phyloP scores from a whole-genome alignment of 2,329 filamentous ascomycete genomes.

The Cercospora sojina region DNA sequence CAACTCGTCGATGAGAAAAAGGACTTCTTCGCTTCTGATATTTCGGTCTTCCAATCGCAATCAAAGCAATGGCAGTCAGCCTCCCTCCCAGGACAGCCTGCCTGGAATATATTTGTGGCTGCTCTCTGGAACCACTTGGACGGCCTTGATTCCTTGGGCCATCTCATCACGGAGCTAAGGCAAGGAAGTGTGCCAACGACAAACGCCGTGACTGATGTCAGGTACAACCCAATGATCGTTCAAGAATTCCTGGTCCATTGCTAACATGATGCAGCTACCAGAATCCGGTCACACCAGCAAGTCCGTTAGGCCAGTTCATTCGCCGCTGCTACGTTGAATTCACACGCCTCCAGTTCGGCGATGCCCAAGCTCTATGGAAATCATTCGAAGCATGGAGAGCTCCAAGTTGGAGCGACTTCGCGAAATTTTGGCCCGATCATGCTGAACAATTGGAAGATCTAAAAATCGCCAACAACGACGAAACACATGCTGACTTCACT shows the following conservation, averaged over 20 bases:
- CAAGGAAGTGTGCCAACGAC: not conserved
- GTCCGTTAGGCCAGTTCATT: slow-evolving; percentile 79
- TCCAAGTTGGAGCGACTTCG: slow-evolving; percentile 65
- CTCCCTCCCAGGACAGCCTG: slow-evolving; percentile 67
- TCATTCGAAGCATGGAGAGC: slow-evolving; percentile 78
- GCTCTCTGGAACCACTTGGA: slow-evolving; percentile 76
- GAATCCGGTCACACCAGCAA: slow-evolving; percentile 62
- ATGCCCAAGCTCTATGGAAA: slow-evolving; percentile 76
- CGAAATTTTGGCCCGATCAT: slow-evolving; percentile 51
- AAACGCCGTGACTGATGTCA: not conserved
- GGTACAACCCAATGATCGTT: no score
- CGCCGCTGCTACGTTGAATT: slow-evolving; percentile 77
- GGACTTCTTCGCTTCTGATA: slow-evolving; percentile 18
- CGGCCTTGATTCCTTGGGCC: slow-evolving; percentile 74
- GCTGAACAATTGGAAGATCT: slow-evolving; percentile 21
- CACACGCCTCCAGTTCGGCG: slow-evolving; percentile 73
- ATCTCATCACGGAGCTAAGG: slow-evolving; percentile 56
- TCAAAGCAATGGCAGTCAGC: slow-evolving; percentile 30
- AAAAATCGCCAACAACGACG: not conserved
- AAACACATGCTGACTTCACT: not conserved
- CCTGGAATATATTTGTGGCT: slow-evolving; percentile 84
- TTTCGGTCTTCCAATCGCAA: slow-evolving; percentile 22
- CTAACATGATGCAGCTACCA: not conserved
- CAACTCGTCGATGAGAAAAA: slow-evolving; percentile 21
- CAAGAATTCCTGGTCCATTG: no score